Conservation (phyloP, 2,329 filamentous ascomycete genomes). For the Hypocreales sp. region DNA sequence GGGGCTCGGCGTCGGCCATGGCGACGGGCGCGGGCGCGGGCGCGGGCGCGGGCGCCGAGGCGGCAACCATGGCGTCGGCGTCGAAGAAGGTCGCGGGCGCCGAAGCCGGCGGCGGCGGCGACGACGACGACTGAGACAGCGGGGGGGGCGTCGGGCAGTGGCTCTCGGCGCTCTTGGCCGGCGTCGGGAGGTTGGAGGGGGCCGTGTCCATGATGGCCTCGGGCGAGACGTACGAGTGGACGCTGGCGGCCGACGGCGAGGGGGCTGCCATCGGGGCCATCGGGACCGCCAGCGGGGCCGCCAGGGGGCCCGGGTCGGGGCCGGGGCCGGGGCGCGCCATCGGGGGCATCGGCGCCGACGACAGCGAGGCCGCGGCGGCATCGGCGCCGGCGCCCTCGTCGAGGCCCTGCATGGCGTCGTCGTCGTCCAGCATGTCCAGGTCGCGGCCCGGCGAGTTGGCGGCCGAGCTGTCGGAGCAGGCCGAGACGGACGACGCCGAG, state of each 20-base stretch:
- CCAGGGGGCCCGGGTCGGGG: constrained; percentile 14
- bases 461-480: constrained; percentile 39
- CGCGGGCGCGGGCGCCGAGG: constrained; percentile 12
- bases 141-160: constrained; percentile 43
- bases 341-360: constrained; percentile 28
- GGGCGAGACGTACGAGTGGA: constrained; percentile 31
- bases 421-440: constrained; percentile 27
- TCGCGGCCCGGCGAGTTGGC: constrained; percentile 36
- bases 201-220: constrained; percentile 23
- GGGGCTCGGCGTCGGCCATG: constrained; percentile 8
- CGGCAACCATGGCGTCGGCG: constrained; percentile 18
- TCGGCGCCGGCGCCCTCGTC: too few relatives aligned
- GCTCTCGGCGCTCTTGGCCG: constrained; percentile 33
- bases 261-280: too few relatives aligned
- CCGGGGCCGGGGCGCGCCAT: constrained; percentile 15
- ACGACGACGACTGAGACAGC: constrained; percentile 45
- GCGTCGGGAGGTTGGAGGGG: constrained; percentile 25
- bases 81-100: too few relatives aligned
- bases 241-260: constrained; percentile 25
- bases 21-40: too few relatives aligned
- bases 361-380: constrained; percentile 25
- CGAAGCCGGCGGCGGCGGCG: constrained; percentile 30
- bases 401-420: too few relatives aligned
- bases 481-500: constrained; percentile 38
- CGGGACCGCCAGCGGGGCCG: too few relatives aligned